A percentile compares a stretch with the other conserved stretches of the same genome.
These are phyloP conservation scores for Plasmodium ovale DNA, from an alignment of 169 alveolate species.

Conservation along the genomic window DNA sequence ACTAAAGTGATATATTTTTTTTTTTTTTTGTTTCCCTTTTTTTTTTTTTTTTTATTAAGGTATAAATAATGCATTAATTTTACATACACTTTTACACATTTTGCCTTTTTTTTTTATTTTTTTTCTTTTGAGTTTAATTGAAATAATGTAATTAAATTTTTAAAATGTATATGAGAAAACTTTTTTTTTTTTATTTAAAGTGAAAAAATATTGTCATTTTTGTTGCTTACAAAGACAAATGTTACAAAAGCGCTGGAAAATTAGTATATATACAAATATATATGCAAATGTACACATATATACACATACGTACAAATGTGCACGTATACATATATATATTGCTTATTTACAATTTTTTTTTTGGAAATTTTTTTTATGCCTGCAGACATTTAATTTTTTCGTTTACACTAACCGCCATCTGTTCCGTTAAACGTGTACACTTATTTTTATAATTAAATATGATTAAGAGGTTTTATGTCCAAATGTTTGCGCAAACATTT, in stretches of 20 bases:
- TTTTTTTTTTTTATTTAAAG: constrained; percentile 2
- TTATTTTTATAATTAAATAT: constrained; percentile 41
- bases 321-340: constrained; percentile 17
- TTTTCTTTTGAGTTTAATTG: not conserved
- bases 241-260: constrained; percentile 14
- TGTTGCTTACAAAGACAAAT: constrained; percentile 2
- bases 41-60: not conserved
- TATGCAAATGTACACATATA: no score
- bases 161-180: not conserved
- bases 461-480: not conserved
- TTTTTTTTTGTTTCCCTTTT: not conserved
- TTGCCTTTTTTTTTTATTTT: no score
- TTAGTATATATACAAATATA: no score
- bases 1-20: no score
- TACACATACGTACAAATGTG: no score
- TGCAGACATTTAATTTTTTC: constrained; percentile 6
- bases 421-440: constrained; percentile 13
- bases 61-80: constrained; percentile 9
- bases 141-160: not conserved
- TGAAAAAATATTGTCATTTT: constrained; percentile 3
- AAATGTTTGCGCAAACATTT: not conserved
- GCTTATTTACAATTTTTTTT: constrained; percentile 21
- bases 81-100: constrained; percentile 2
- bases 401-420: constrained; percentile 5
- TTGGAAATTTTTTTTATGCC: constrained; percentile 7